phyloP scores from a whole-genome alignment of 768 basidiomycete species.

The Chalciporus piperatus region DNA sequence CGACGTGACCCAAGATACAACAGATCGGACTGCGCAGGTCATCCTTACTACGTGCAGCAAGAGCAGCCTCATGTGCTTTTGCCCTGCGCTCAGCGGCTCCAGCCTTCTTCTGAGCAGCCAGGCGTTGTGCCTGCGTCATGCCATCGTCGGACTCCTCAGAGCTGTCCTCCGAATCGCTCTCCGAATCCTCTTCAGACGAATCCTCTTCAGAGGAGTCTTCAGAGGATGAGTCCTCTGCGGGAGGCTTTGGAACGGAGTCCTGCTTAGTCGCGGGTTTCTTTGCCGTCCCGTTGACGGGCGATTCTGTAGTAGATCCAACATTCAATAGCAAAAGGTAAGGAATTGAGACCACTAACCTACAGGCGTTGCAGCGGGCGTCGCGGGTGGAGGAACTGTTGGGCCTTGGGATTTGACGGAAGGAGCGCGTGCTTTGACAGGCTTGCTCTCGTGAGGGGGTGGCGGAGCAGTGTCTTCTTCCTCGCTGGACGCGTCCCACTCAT shows the following conservation, averaged over 20 bases:
- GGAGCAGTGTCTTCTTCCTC: slow-evolving; percentile 46
- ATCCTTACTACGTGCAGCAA: slow-evolving; percentile 85
- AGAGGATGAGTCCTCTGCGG: slow-evolving; percentile 25
- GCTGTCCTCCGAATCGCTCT: slow-evolving; percentile 46
- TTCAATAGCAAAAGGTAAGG: neutral
- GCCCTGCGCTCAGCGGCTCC: slow-evolving; percentile 79
- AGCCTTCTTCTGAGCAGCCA: slow-evolving; percentile 70
- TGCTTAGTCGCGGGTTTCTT: slow-evolving; percentile 23
- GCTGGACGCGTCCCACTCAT: slow-evolving; percentile 71
- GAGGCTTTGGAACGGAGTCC: slow-evolving; percentile 26
- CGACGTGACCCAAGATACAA: slow-evolving; percentile 98
- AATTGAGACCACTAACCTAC: slow-evolving; percentile 11
- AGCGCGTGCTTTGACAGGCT: slow-evolving; percentile 13
- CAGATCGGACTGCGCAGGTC: slow-evolving; percentile 95
- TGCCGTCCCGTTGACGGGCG: slow-evolving; percentile 5
- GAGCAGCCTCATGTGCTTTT: slow-evolving; percentile 79
- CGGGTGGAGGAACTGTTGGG: neutral
- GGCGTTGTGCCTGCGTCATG: slow-evolving; percentile 62
- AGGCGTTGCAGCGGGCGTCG: neutral
- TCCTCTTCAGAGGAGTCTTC: slow-evolving; percentile 42
- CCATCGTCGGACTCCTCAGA: slow-evolving; percentile 55
- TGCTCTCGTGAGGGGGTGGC: slow-evolving; percentile 10
- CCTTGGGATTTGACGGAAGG: neutral
- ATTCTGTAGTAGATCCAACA: neutral
- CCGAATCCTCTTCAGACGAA: slow-evolving; percentile 46